Base-by-base conservation (phyloP, 2,329 filamentous ascomycete genomes). In the Lachnellula arida region DNA sequence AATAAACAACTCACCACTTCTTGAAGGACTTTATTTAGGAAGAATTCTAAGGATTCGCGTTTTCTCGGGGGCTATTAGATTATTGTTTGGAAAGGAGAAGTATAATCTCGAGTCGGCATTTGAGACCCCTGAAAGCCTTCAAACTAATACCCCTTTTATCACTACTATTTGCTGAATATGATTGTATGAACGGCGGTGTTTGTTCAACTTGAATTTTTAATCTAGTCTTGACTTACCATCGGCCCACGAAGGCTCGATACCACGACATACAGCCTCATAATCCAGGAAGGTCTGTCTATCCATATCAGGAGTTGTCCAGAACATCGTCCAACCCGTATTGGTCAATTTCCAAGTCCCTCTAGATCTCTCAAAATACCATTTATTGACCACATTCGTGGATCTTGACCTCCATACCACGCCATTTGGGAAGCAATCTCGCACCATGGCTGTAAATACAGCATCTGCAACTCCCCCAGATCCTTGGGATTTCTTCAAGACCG, bases 351-450 rank as follows among this genome's bases (percentile, higher is more conserved):
- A 88, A 2, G 86, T 92, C 0, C 94, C 94, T 48, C 82, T 76
- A 2, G 89, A 90, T 48, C 94, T 81, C 73, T 99, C 94, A 73
- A 97, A 97, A 71, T 99, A 99, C 94, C 94, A 99, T 70, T 97
- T 97, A 70, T 99, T 99, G 4, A 99, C 94, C 0, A 92, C 93
- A 68, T 99, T 57, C 32, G 55, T 54, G 5, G 55, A 46, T 23
- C 55, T 54, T 44, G 49, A 57, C 34, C 67, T 80, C 94, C 94
- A 99, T 68, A 92, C 95, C 1, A 97, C 89, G 1, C 94, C 94
- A 2, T 83, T 74, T 0, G 92, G 92, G 63, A 97, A 95, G 65
- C 92, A 96, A 19, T 87, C 85, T 28, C 89, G 82, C 5, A 96
- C 90, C 89, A 99, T 96, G 35, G 91, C 87, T 60, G 95, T 96